Base-by-base conservation (phyloP, 352 stramenopile species). In the Sclerospora graminicola region DNA sequence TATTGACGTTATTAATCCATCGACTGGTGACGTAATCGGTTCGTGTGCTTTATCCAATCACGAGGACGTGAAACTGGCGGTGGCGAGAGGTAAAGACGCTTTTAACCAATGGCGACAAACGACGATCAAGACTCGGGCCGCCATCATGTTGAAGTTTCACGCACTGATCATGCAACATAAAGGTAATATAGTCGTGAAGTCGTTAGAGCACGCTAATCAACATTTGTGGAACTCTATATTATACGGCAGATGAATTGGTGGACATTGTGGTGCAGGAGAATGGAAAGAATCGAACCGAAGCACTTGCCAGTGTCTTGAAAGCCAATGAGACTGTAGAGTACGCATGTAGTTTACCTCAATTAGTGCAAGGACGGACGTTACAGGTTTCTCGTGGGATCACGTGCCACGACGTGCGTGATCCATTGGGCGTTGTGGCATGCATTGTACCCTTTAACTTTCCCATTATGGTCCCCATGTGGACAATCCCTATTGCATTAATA, bases 391-490 rank as follows among this genome's bases (percentile, higher is more conserved):
- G 72, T 33, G 70, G 85, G 21, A 97, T 99, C 35, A 94, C 82
- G 47, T 99, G 95, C 69, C 69, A 84, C 10, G 93, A 98, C 63
- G 65, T 81, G 29, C 75, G 91, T 18, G 88, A 97, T 39, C 89
- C 95, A 8, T 55, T 99, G 4, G 95, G 95, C 5, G 73, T 91
- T 5, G 84, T 98, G 16, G 90, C 74, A 0, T 94, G 66, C 38
- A 89, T 98, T 54, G 87, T 97, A 19, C 95, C 95, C 1, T 98
- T 98, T 56, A 98, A 97, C 63, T 98, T 98, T 51, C 95, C 95
- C 6, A 90, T 97, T 53, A 99, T 98, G 86, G 90, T 98, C 5
- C 91, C 94, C 9, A 96, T 98, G 78, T 99, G 96, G 96, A 99
- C 95, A 0, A 65, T 97, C 13, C 95, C 96, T 5, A 98, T 99